Evolutionary conservation across 495 filamentous ascomycete species (phyloP).

Genomic region (Neurospora tetrasperma): DNA sequence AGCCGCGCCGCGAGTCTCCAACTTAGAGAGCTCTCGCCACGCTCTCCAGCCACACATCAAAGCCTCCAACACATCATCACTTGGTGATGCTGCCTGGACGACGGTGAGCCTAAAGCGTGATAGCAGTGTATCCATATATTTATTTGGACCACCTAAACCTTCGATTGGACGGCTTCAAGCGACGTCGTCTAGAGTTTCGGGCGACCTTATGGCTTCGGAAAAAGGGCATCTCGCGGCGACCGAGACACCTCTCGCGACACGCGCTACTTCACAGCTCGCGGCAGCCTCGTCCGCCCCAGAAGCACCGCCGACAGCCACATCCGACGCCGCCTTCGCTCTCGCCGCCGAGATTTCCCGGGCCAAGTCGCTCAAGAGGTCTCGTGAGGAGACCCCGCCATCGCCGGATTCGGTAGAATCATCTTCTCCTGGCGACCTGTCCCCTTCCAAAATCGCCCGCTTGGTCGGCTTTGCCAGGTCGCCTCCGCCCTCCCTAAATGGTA

Average conservation of each 20-base stretch:
- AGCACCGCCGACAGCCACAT: conserved; percentile 18
- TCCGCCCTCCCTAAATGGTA: conserved; percentile 36
- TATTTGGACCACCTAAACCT: conserved; percentile 15
- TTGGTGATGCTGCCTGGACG: conserved; percentile 32
- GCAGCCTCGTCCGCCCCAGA: conserved; percentile 7
- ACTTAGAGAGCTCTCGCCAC: conserved; percentile 39
- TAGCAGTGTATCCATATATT: conserved; percentile 7
- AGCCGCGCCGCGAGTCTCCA: conserved; percentile 1
- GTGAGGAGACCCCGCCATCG: conserved; percentile 35
- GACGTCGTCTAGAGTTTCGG: conserved; percentile 3
- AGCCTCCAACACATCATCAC: conserved; percentile 21
- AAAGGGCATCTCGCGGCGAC: conserved; percentile 32
- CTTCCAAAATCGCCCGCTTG: conserved; percentile 43
- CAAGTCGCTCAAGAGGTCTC: conserved; percentile 40
- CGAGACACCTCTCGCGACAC: conserved; percentile 31
- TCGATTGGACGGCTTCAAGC: background rate
- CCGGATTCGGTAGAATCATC: conserved; percentile 23
- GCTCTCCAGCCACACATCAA: conserved; percentile 42
- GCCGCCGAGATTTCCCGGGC: conserved; percentile 23
- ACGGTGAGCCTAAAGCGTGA: conserved; percentile 20
- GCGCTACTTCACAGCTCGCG: conserved; percentile 6
- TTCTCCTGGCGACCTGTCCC: conserved; percentile 33
- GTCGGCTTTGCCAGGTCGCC: conserved; percentile 36
- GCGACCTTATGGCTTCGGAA: conserved; percentile 34
- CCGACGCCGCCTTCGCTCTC: conserved; percentile 19